Percentiles rank a stretch among this genome's conserved stretches.
Conservation (phyloP, 176 grass and related monocot genomes). For the Zoysia japonica region DNA sequence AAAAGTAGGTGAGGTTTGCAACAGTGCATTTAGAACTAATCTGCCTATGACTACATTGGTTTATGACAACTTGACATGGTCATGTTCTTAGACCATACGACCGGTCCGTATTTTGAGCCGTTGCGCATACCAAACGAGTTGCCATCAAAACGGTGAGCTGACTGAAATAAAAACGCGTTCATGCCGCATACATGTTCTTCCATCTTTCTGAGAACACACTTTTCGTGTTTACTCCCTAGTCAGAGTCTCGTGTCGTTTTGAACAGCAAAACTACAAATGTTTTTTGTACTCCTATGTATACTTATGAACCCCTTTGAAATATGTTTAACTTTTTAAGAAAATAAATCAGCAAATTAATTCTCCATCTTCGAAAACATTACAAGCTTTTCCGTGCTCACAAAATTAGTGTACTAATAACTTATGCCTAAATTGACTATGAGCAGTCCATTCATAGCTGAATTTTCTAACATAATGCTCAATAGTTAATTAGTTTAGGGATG, state of each 20-base stretch:
- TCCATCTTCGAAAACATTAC: background rate
- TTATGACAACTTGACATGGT: constrained; percentile 29
- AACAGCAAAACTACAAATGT: background rate
- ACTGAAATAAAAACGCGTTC: background rate
- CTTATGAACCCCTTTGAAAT: background rate
- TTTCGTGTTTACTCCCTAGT: background rate
- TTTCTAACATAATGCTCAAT: background rate
- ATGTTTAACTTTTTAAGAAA: background rate
- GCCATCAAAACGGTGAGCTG: background rate
- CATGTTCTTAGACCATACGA: background rate
- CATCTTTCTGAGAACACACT: background rate
- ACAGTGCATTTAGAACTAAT: background rate
- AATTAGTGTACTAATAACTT: background rate
- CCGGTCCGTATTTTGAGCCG: background rate
- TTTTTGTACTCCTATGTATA: no score
- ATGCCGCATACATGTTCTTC: background rate
- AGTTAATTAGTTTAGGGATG: background rate
- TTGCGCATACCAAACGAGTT: constrained; percentile 6
- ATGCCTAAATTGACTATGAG: background rate
- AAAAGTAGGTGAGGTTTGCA: background rate
- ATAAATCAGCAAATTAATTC: background rate
- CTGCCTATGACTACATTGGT: background rate
- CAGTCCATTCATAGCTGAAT: background rate
- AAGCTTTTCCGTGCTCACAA: background rate
- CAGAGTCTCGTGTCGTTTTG: background rate